Percentiles rank a stretch among this genome's conserved stretches.
Conservation (phyloP, 2,329 filamentous ascomycete species). For the Drechslerella stenobrocha region DNA sequence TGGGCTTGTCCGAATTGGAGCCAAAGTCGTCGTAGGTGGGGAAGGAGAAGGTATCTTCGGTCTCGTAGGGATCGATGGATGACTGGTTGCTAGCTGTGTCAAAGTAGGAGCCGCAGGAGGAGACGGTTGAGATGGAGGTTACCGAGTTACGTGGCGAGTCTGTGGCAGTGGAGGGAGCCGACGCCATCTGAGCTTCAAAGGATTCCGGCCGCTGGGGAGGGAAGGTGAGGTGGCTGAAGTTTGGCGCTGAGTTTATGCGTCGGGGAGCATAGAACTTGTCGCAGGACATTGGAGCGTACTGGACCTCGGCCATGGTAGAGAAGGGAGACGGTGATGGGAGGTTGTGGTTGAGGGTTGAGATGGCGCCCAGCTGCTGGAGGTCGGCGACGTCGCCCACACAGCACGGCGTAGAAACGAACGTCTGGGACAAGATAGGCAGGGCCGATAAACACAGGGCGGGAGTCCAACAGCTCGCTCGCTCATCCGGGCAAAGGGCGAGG, state of each 20-base stretch:
- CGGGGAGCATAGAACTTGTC: conserved; percentile 44
- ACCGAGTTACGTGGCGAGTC: conserved; percentile 46
- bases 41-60: conserved; percentile 43
- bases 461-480: neutral
- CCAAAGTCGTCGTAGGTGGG: conserved; percentile 43
- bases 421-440: conserved; percentile 16
- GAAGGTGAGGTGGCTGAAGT: conserved; percentile 42
- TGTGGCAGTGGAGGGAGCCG: conserved; percentile 29
- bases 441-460: conserved; percentile 1
- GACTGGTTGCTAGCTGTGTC: conserved; percentile 47
- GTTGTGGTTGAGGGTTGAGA: conserved; percentile 1
- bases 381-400: too few relatives aligned
- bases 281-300: conserved; percentile 46
- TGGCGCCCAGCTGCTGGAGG: conserved; percentile 3
- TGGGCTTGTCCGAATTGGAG: conserved; percentile 35
- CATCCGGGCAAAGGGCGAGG: too few relatives aligned
- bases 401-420: too few relatives aligned
- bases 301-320: conserved; percentile 42
- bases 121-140: conserved; percentile 45
- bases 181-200: conserved; percentile 43
- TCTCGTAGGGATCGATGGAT: conserved; percentile 38
- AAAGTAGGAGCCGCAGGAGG: conserved; percentile 44
- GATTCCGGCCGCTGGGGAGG: conserved; percentile 26
- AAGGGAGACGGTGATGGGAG: neutral
- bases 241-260: conserved; percentile 44